Evolutionary conservation across 2,329 filamentous ascomycete species (phyloP).

Genomic region (Sporothrix brunneoviolacea): DNA sequence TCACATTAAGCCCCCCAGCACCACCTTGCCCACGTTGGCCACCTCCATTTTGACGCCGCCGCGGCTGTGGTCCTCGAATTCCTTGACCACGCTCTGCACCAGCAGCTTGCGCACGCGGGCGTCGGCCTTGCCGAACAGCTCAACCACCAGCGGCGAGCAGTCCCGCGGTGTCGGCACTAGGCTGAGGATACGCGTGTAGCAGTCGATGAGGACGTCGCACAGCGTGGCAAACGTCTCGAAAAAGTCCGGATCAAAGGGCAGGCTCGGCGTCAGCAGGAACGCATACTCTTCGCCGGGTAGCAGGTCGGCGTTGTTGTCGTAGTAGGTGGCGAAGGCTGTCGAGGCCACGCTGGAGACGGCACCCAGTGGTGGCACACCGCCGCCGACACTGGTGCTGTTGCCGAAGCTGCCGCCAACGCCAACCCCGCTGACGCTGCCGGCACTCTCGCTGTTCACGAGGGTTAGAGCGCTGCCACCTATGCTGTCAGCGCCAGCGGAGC

Average conservation of each 20-base stretch:
- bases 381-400: neutral
- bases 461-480: constrained; percentile 17
- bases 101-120: constrained; percentile 81
- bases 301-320: constrained; percentile 57
- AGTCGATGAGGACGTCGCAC: constrained; percentile 91
- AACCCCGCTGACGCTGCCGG: constrained; percentile 20
- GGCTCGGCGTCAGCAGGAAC: constrained; percentile 78
- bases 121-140: constrained; percentile 87
- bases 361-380: neutral
- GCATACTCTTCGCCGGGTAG: constrained; percentile 81
- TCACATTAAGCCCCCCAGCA: constrained; percentile 77
- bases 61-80: constrained; percentile 86
- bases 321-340: constrained; percentile 33
- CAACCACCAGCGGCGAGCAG: constrained; percentile 64
- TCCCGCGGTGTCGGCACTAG: constrained; percentile 70
- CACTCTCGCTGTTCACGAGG: constrained; percentile 16
- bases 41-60: constrained; percentile 71
- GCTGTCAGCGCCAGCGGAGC: constrained; percentile 18
- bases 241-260: constrained; percentile 96
- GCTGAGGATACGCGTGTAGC: constrained; percentile 70
- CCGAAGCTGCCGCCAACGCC: constrained; percentile 26
- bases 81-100: constrained; percentile 76
- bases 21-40: constrained; percentile 78
- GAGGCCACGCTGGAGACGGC: constrained; percentile 23
- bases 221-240: constrained; percentile 93